A percentile compares a stretch with the other conserved stretches of the same genome.
Conservation (phyloP, 1,284 basidiomycete genomes). For the Irpex rosettiformis region DNA sequence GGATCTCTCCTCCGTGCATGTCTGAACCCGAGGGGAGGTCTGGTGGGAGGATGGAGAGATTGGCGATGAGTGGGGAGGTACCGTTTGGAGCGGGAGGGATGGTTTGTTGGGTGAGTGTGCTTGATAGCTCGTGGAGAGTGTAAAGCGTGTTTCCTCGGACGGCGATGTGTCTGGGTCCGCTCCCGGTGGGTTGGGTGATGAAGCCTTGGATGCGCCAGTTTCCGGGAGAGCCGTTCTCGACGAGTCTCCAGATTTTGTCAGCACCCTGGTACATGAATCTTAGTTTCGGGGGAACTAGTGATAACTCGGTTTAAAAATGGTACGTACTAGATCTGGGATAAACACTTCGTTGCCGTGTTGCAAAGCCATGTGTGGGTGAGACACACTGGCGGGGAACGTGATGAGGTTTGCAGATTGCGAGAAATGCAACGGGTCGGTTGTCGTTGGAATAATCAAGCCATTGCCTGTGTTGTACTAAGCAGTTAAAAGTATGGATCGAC, state of each 20-base stretch:
- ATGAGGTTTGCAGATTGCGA: constrained; percentile 37
- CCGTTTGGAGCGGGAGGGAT: constrained; percentile 46
- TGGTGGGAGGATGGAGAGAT: constrained; percentile 52
- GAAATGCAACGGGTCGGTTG: constrained; percentile 39
- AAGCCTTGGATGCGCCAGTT: constrained; percentile 54
- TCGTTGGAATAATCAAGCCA: constrained; percentile 50
- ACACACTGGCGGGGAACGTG: constrained; percentile 49
- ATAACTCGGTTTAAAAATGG: not conserved
- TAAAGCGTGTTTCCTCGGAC: constrained; percentile 53
- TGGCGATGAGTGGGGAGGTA: constrained; percentile 46
- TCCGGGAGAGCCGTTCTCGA: constrained; percentile 34
- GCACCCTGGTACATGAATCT: constrained; percentile 42
- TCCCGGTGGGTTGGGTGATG: constrained; percentile 59
- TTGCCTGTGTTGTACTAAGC: constrained; percentile 54
- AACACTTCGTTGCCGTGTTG: constrained; percentile 52
- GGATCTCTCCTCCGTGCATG: constrained; percentile 51
- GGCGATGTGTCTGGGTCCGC: constrained; percentile 64
- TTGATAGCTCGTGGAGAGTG: constrained; percentile 60
- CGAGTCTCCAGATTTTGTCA: constrained; percentile 64
- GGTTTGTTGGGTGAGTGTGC: constrained; percentile 58
- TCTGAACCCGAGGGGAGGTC: constrained; percentile 43
- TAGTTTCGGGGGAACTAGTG: not conserved
- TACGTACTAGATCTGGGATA: constrained; percentile 59
- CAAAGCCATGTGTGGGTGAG: constrained; percentile 64
- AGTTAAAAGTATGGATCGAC: not conserved